These are phyloP conservation scores for Fraxinus excelsior DNA, from an alignment of 257 asterid genomes.

Conservation along the genomic window DNA sequence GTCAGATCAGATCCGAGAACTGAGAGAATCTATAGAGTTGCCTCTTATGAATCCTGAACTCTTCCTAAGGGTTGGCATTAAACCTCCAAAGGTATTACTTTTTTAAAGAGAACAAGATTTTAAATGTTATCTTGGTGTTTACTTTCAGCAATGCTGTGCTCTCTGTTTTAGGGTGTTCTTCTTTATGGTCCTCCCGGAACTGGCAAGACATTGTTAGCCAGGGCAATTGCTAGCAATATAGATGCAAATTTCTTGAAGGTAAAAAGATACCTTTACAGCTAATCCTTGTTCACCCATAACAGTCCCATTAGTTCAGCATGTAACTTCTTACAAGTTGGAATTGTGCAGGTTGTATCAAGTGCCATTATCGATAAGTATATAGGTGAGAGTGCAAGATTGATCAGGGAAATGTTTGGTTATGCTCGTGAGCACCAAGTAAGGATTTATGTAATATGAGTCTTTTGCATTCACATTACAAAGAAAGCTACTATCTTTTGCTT, in stretches of 20 bases:
- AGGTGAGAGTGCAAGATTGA: constrained; percentile 93
- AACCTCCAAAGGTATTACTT: constrained; percentile 81
- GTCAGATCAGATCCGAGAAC: constrained; percentile 90
- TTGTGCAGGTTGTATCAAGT: constrained; percentile 85
- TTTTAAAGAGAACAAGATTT: not conserved
- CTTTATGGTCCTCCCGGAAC: constrained; percentile 99
- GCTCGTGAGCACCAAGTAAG: constrained; percentile 97
- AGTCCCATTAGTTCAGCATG: not conserved
- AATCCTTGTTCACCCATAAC: not conserved
- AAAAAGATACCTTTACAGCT: not conserved
- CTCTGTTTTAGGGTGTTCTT: constrained; percentile 77
- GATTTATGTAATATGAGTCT: not conserved
- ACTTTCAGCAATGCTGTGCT: constrained; percentile 5
- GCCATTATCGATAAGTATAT: constrained; percentile 93
- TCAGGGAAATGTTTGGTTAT: constrained; percentile 90
- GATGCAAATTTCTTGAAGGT: constrained; percentile 98
- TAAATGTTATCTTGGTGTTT: constrained; percentile 3
- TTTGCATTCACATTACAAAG: not conserved
- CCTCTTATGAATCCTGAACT: constrained; percentile 98
- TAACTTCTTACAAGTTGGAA: constrained; percentile 21
- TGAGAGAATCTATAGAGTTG: constrained; percentile 89
- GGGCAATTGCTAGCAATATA: constrained; percentile 97
- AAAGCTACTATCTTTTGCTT: not conserved
- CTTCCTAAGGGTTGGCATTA: constrained; percentile 88
- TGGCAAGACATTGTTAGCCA: constrained; percentile 93